Base-by-base conservation (phyloP, 2,329 filamentous ascomycete species). In the Ascosphaera apis region DNA sequence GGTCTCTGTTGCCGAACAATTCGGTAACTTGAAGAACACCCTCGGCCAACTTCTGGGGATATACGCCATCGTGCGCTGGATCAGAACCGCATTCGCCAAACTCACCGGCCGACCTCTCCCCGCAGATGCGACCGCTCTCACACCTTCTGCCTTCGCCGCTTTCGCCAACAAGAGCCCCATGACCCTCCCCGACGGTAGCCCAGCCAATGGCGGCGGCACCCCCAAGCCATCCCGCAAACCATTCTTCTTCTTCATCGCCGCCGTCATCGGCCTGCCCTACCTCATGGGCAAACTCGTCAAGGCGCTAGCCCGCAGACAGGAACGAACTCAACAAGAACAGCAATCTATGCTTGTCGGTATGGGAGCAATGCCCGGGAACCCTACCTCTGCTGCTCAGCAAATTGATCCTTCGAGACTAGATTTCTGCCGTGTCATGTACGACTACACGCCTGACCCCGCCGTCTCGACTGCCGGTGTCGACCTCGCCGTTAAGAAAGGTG, bases 1-100 rank as follows among this genome's bases (percentile, higher is more conserved):
- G 84, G 80, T 98, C 28, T 88, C 86, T 6, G 91, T 98, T 28
- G 88, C 88, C 35, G 91, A 98, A 54, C 88, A 98, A 54, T 91
- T 98, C 47, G 79, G 83, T 40, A 92, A 86, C 48, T 65, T 98
- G 34, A 76, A 83, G 44, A 84, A 91, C 52, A 92, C 86, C 1
- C 70, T 98, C 11, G 88, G 91, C 42, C 92, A 83, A 2, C 75
- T 93, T 8, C 63, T 98, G 28, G 88, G 88, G 30, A 92, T 98
- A 50, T 98, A 92, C 59, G 91, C 88, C 8, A 54, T 98, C 30
- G 77, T 98, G 63, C 76, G 91, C 43, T 98, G 88, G 86, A 72
- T 92, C 46, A 76, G 83, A 37, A 92, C 83, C 1, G 65, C 91
- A 16, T 69, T 95, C 43, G 86, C 88, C 23, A 93, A 91, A 56